Percentiles rank a stretch among this genome's conserved stretches.
Conservation (phyloP, 768 basidiomycete species). For the Leccinum sublutescens region DNA sequence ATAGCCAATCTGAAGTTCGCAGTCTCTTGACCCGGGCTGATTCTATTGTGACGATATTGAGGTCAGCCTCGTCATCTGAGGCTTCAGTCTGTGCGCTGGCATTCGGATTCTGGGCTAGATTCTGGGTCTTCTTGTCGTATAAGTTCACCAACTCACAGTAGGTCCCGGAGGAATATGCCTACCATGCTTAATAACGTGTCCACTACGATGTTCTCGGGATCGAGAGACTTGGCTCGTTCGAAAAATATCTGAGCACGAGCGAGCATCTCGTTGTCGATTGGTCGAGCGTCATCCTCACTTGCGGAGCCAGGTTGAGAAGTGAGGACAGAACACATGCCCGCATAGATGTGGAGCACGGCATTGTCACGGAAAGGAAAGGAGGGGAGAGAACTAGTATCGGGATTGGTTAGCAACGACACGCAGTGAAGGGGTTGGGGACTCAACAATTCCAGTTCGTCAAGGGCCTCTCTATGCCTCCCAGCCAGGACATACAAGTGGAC, state of each 20-base stretch:
- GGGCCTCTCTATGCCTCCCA: constrained; percentile 61
- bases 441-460: constrained; percentile 88
- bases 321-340: constrained; percentile 71
- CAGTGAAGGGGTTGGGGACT: constrained; percentile 9
- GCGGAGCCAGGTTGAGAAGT: constrained; percentile 42
- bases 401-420: constrained; percentile 1
- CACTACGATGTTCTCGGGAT: constrained; percentile 55
- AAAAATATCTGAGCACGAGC: constrained; percentile 56
- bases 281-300: constrained; percentile 2
- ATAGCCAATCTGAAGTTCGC: constrained; percentile 11
- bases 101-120: constrained; percentile 21
- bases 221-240: constrained; percentile 58
- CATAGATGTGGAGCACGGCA: constrained; percentile 75
- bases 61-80: constrained; percentile 39
- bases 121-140: constrained; percentile 18
- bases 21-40: constrained; percentile 11
- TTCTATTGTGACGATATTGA: not conserved
- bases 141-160: not conserved
- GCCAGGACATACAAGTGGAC: constrained; percentile 62
- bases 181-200: constrained; percentile 56
- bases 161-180: constrained; percentile 4
- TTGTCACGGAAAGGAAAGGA: constrained; percentile 88
- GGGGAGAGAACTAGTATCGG: constrained; percentile 65
- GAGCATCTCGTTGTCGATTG: constrained; percentile 44
- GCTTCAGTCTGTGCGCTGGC: constrained; percentile 11